Percentiles rank a stretch among this genome's conserved stretches.
phyloP scores from a whole-genome alignment of 768 basidiomycete species.

The Serendipita sp. region DNA sequence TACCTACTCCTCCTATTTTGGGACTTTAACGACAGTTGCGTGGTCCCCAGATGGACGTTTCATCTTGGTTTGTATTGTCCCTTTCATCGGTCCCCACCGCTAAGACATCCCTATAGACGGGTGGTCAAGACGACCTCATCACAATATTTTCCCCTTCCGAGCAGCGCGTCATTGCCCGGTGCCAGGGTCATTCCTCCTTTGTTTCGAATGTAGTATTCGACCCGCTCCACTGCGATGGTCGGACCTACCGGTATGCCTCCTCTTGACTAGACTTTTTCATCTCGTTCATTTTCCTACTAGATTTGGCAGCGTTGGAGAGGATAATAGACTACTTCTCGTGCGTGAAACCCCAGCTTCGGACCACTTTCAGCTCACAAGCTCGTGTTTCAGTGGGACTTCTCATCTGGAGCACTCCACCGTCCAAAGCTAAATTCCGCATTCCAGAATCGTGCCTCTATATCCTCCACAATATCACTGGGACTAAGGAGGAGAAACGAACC shows the following conservation, averaged over 20 bases:
- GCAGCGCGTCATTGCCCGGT: slow-evolving; percentile 82
- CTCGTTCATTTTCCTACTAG: not conserved
- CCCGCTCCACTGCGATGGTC: slow-evolving; percentile 67
- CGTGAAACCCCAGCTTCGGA: slow-evolving; percentile 15
- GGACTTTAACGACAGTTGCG: slow-evolving; percentile 70
- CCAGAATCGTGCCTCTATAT: slow-evolving; percentile 60
- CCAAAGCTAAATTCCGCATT: slow-evolving; percentile 60
- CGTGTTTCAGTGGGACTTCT: slow-evolving; percentile 73
- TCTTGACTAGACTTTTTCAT: not conserved
- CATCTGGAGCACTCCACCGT: slow-evolving; percentile 74
- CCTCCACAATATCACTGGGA: slow-evolving; percentile 60
- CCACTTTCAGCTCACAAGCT: slow-evolving; percentile 13
- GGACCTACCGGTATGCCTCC: slow-evolving; percentile 56
- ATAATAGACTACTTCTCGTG: slow-evolving; percentile 85
- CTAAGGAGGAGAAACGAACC: slow-evolving; percentile 41
- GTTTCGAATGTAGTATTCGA: slow-evolving; percentile 84
- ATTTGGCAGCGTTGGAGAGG: slow-evolving; percentile 92
- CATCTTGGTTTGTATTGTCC: slow-evolving; percentile 42
- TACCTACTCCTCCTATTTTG: slow-evolving; percentile 90
- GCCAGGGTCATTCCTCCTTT: slow-evolving; percentile 94
- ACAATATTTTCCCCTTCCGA: slow-evolving; percentile 94
- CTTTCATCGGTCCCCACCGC: slow-evolving; percentile 1
- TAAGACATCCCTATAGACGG: slow-evolving; percentile 38
- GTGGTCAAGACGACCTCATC: slow-evolving; percentile 91
- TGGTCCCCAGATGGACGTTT: slow-evolving; percentile 96